These are phyloP conservation scores for Arachis hypogaea DNA, from an alignment of 306 rosid species.

Conservation along the genomic window DNA sequence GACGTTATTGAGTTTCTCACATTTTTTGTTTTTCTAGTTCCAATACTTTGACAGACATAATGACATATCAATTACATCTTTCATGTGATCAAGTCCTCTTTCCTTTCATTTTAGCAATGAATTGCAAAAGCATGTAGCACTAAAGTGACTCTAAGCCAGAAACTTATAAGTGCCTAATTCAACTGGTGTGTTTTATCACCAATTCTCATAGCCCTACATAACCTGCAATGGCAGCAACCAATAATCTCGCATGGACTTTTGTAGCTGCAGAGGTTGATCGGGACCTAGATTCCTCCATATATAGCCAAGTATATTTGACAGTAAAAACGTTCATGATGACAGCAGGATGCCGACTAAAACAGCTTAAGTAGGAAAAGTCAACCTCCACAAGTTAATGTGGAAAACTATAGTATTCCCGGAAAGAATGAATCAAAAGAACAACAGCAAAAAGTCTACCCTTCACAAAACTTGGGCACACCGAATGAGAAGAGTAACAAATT, in stretches of 20 bases:
- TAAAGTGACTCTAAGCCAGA: neutral
- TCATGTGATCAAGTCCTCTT: neutral
- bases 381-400: neutral
- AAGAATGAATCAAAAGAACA: neutral
- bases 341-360: neutral
- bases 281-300: constrained; percentile 3
- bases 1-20: neutral
- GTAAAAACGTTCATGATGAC: neutral
- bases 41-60: constrained; percentile 2
- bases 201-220: neutral
- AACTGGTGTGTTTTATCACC: neutral
- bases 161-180: neutral
- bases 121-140: neutral
- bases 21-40: constrained; percentile 4
- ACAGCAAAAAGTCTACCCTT: constrained; percentile 4
- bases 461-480: neutral
- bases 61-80: constrained; percentile 14
- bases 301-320: neutral
- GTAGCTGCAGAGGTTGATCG: neutral
- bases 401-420: neutral
- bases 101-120: neutral
- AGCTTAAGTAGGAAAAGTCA: neutral
- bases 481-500: neutral
- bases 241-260: neutral
- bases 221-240: neutral